phyloP scores from a whole-genome alignment of 1,139 yeast genomes.

The Debaryomyces sp. region DNA sequence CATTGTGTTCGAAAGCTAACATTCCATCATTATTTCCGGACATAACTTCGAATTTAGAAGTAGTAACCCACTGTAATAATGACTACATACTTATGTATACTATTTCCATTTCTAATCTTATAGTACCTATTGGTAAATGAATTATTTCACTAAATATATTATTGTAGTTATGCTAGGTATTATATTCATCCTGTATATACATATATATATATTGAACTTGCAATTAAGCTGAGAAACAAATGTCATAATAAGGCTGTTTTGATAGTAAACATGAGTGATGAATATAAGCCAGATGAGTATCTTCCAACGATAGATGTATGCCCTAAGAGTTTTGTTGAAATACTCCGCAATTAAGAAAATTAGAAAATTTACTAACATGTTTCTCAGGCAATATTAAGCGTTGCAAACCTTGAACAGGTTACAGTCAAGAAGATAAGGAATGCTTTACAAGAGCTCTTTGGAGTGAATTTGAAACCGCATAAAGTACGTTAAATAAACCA shows the following conservation, averaged over 20 bases:
- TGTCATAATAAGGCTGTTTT: background rate
- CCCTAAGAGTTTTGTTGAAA: conserved; percentile 11
- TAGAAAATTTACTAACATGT: conserved; percentile 24
- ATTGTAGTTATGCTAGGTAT: background rate
- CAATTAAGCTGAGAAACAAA: background rate
- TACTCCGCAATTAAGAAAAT: background rate
- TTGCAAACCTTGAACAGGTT: conserved; percentile 71
- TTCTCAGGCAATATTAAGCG: conserved; percentile 65
- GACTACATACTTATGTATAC: conserved; percentile 2
- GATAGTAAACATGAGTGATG: conserved; percentile 14
- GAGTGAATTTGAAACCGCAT: conserved; percentile 52
- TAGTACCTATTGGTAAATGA: background rate
- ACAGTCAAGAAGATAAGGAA: conserved; percentile 72
- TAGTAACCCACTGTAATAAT: background rate
- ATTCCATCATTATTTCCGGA: background rate
- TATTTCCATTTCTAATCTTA: conserved; percentile 2
- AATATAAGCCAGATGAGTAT: conserved; percentile 37
- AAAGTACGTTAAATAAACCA: conserved; percentile 36
- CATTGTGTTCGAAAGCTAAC: background rate
- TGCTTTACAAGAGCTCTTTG: conserved; percentile 70
- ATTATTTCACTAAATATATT: no score
- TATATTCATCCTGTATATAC: background rate
- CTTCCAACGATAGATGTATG: conserved; percentile 73
- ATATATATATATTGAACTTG: background rate
- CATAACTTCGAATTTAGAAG: background rate